Conservation (phyloP, 169 alveolate species). For the Cryptosporidium muris region DNA sequence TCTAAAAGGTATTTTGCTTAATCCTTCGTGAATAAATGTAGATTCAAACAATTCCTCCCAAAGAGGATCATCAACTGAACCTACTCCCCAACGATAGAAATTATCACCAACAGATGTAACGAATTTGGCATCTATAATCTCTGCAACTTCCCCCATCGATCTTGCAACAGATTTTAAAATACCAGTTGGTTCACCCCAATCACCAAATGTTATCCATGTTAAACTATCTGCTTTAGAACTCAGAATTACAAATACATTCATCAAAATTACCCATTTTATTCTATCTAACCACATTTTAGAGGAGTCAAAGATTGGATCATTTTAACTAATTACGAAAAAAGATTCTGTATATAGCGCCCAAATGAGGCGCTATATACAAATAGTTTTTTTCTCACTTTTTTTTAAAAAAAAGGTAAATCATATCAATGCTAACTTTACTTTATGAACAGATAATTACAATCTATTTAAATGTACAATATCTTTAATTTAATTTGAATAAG, state of each 20-base stretch:
- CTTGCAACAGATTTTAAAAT: constrained; percentile 55
- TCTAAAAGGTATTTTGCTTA: constrained; percentile 41
- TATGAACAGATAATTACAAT: no score
- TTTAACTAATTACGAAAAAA: no score
- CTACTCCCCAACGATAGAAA: constrained; percentile 69
- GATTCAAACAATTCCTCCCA: constrained; percentile 68
- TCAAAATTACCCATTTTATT: background rate
- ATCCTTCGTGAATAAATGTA: constrained; percentile 35
- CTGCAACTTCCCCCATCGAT: constrained; percentile 62
- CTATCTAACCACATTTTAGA: no score
- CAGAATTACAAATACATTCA: background rate
- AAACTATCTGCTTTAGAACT: constrained; percentile 6
- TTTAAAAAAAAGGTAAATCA: no score
- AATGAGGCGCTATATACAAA: no score
- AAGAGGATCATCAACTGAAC: constrained; percentile 62
- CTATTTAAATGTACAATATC: no score
- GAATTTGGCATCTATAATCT: constrained; percentile 15
- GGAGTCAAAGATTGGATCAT: no score
- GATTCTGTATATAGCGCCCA: no score
- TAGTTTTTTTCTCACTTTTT: no score
- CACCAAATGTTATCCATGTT: constrained; percentile 68
- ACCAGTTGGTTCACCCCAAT: constrained; percentile 71
- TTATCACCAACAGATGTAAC: constrained; percentile 59
- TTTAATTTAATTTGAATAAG: no score
- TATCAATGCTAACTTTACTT: no score